Evolutionary conservation across 2,329 filamentous ascomycete genomes (phyloP), one percentile per base, ranked within the genome.

Genomic region (Penicillium sp.): DNA sequence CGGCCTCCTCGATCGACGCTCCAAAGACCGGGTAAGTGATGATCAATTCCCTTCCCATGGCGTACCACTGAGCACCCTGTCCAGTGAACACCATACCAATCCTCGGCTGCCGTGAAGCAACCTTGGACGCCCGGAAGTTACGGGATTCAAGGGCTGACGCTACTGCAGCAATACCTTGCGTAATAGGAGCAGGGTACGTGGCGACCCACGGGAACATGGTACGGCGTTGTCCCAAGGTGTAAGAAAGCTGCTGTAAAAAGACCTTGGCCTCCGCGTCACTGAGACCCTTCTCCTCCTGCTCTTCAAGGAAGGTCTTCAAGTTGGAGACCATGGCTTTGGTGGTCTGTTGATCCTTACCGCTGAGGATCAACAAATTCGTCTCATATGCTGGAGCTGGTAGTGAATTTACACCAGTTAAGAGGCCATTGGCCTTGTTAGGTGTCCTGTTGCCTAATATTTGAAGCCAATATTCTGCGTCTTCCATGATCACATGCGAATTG

Each of bases 51-150:
- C 54, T 18, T 0, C 69, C 70, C 69, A 73, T 71, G 11, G 57
- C 58, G 51, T 59, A 41, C 68, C 69, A 72, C 22, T 71, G 68
- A 24, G 70, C 69, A 37, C 70, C 70, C 56, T 72, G 70, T 6
- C 44, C 44, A 6, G 44, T 31, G 11, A 47, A 47, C 16, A 47
- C 31, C 22, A 47, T 31, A 33, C 24, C 44, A 33, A 47, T 31
- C 11, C 31, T 47, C 14, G 44, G 44, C 37, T 40, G 37, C 37
- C n/a, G 37, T 18, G 37, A 40, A 18, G 37, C 37, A 33, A 33
- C 16, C 24, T 47, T 47, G 44, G 44, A 47, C 44, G 14, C 19
- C 16, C 31, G 24, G n/a, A 40, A 40, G 37, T 40, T 40, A 43
- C 40, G 40, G 10, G 40, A 24, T 19, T 43, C 19, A 16, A 24